phyloP scores from a whole-genome alignment of 2,329 filamentous ascomycete species.

The Pestalotiopsis fici region DNA sequence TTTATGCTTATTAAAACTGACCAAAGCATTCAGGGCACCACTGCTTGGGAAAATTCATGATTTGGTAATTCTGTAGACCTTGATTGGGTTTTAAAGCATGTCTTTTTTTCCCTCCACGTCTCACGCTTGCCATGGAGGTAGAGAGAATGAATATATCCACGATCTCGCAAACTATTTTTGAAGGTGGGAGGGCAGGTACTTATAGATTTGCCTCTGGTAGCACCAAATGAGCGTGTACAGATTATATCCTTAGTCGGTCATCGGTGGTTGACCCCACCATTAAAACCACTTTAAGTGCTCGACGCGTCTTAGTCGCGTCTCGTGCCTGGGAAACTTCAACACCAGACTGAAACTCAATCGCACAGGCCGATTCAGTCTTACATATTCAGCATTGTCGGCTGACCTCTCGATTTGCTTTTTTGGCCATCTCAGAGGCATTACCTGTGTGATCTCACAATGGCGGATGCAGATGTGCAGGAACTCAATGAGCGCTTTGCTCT shows the following conservation, averaged over 20 bases:
- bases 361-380: neutral
- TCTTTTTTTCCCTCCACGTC: no score
- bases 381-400: neutral
- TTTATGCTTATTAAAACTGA: no score
- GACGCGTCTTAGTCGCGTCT: constrained; percentile 14
- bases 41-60: no score
- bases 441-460: constrained; percentile 28
- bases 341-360: neutral
- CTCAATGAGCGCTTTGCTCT: constrained; percentile 56
- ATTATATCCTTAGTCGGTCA: neutral
- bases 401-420: no score
- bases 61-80: no score
- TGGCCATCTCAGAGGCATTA: neutral
- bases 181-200: no score
- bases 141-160: no score
- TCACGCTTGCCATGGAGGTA: no score
- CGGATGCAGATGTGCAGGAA: constrained; percentile 38
- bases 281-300: constrained; percentile 11
- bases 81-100: no score
- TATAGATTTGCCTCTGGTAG: no score
- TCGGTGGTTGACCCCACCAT: neutral
- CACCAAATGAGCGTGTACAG: neutral
- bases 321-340: neutral
- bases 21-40: no score
- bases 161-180: no score